Base-by-base conservation (phyloP, 1,284 basidiomycete species). In the Melampsora americana region DNA sequence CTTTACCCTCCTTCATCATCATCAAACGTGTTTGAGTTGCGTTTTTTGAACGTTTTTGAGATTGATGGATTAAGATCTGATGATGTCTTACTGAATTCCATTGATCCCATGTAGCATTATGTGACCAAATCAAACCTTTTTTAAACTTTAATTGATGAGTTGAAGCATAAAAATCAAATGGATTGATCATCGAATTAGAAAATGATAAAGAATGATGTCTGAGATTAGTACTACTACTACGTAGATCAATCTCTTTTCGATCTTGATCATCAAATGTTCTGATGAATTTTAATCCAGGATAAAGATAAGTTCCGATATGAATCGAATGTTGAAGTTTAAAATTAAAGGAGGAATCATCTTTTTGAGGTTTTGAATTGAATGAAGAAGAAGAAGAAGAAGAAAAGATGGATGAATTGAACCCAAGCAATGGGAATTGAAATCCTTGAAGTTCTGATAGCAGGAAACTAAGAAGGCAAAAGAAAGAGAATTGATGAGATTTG, bases 251-350 rank as follows among this genome's bases (percentile, higher is more conserved):
- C n/a, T 32, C 14, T 28, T 62, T 23, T 20, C 78, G 73, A 26
- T 80, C 79, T 23, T 32, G 28, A 20, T 68, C n/a, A 23, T 66
- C 48, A 77, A 78, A 80, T 50, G 65, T 71, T 50, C 76, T 70
- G 26, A 64, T 66, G 7, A 79, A 77, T 23, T 66, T 56, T 1
- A 79, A 69, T 23, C 66, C 69, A 32, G 59, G 53, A 4, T 65
- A 60, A 20, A 72, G 35, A n/a, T 56, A 11, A 2, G 74, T 78
- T 5, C 78, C 60, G 30, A 79, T 50, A 50, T 80, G 79, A 5
- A 80, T 44, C 7, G 79, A 78, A 18, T 80, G 80, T 1, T 78
- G 77, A 9, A 80, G 77, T 3, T 78, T 76, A 60, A 80, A 66
- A 60, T 32, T 32, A 16, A 35, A 7, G 44, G 30, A 44, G 18